Conservation (phyloP, 2,329 filamentous ascomycete species). For the Myotisia sp. region DNA sequence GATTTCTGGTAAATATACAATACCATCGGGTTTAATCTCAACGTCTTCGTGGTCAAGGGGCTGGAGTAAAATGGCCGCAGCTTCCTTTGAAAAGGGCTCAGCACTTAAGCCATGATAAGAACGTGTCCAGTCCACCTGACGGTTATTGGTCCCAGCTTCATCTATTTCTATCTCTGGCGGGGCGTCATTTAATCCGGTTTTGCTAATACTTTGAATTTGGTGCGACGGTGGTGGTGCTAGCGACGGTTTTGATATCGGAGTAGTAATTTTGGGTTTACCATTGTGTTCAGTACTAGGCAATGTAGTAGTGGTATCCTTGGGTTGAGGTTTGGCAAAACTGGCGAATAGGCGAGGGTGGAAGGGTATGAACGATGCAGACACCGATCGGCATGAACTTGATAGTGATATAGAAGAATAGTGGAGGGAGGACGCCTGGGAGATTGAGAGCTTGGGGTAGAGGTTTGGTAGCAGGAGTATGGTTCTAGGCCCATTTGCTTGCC, state of each 20-base stretch:
- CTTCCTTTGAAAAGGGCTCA: slow-evolving; percentile 55
- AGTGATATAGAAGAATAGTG: too few species aligned
- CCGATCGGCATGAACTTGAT: too few species aligned
- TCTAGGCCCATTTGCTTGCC: too few species aligned
- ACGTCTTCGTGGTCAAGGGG: slow-evolving; percentile 60
- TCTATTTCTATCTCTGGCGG: slow-evolving; percentile 20
- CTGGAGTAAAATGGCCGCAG: slow-evolving; percentile 52
- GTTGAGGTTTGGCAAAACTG: too few species aligned
- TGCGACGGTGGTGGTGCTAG: slow-evolving; percentile 8
- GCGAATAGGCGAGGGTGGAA: too few species aligned
- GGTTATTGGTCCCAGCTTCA: slow-evolving; percentile 12
- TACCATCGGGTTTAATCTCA: slow-evolving; percentile 94
- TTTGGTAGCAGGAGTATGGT: background rate
- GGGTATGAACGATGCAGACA: too few species aligned
- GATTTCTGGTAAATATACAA: slow-evolving; percentile 93
- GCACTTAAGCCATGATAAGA: slow-evolving; percentile 69
- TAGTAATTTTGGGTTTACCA: too few species aligned
- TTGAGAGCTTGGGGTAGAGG: background rate
- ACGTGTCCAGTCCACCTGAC: slow-evolving; percentile 62
- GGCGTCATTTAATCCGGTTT: slow-evolving; percentile 25
- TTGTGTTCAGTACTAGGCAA: too few species aligned
- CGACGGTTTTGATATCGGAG: too few species aligned
- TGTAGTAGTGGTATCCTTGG: too few species aligned
- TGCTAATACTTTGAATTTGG: slow-evolving; percentile 23
- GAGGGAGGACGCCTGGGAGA: too few species aligned